A percentile compares a stretch with the other conserved stretches of the same genome.
phyloP scores from a whole-genome alignment of 2,329 filamentous ascomycete species.

The Sporothrix schenckii region DNA sequence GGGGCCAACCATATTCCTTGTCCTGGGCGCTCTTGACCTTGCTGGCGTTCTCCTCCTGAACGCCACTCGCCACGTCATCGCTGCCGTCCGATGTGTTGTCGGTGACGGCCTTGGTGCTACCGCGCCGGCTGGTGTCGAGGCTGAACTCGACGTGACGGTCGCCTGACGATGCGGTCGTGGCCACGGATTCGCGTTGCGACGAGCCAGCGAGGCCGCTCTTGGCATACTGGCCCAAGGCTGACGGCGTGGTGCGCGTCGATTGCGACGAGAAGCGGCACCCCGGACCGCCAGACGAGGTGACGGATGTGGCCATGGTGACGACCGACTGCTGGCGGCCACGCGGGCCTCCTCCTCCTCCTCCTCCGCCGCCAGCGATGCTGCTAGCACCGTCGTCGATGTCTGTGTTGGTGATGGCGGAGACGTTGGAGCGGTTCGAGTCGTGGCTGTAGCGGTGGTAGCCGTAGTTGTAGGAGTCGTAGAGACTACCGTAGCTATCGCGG shows the following conservation, averaged over 20 bases:
- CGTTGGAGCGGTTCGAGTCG: constrained; percentile 16
- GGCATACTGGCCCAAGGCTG: constrained; percentile 31
- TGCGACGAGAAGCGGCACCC: constrained; percentile 41
- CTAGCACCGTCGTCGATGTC: constrained; percentile 20
- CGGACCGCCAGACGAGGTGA: constrained; percentile 39
- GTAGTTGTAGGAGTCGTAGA: constrained; percentile 18
- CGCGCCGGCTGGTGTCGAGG: constrained; percentile 15
- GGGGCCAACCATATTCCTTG: background rate
- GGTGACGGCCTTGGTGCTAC: constrained; percentile 15
- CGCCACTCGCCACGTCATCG: background rate
- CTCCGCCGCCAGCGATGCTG: constrained; percentile 5
- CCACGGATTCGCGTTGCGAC: background rate
- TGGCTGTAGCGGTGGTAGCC: constrained; percentile 33
- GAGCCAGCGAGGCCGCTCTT: background rate
- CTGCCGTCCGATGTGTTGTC: constrained; percentile 8
- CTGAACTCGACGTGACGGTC: constrained; percentile 34
- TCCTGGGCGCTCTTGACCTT: background rate
- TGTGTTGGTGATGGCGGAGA: constrained; percentile 20
- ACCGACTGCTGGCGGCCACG: constrained; percentile 46
- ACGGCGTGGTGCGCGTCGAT: constrained; percentile 38
- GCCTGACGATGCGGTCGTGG: background rate
- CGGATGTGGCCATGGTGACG: constrained; percentile 48
- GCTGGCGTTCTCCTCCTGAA: background rate
- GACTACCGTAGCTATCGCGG: constrained; percentile 22
- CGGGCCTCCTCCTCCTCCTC: background rate